Conservation (phyloP, 2,329 filamentous ascomycete genomes). For the Microdochium trichocladiopsis region DNA sequence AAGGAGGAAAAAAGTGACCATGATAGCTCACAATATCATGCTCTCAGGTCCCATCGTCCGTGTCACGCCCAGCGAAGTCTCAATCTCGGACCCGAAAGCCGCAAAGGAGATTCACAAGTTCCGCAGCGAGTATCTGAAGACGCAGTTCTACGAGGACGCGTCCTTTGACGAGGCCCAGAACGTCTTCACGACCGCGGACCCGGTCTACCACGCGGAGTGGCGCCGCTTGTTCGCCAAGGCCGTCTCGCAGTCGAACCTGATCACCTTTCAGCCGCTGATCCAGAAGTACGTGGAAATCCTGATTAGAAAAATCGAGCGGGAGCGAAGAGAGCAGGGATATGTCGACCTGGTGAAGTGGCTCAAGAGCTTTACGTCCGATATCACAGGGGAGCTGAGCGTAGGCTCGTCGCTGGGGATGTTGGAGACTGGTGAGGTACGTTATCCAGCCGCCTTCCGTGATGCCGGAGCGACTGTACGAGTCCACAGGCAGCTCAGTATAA, state of each 20-base stretch:
- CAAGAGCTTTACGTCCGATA: conserved; percentile 40
- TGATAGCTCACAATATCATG: no score
- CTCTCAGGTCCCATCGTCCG: conserved; percentile 20
- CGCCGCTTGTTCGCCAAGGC: conserved; percentile 33
- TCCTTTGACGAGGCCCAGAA: conserved; percentile 11
- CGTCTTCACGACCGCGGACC: conserved; percentile 32
- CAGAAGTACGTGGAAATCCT: conserved; percentile 26
- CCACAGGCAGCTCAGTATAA: no score
- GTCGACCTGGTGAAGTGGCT: conserved; percentile 43
- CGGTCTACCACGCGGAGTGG: conserved; percentile 27
- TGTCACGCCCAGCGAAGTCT: conserved; percentile 14
- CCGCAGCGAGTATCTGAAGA: conserved; percentile 20
- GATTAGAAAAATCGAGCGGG: conserved; percentile 34
- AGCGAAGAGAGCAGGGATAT: conserved; percentile 26
- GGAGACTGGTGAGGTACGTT: conserved; percentile 35
- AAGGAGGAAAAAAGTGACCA: no score
- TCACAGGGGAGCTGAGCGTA: conserved; percentile 41
- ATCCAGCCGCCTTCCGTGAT: neutral
- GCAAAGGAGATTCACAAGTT: conserved; percentile 17
- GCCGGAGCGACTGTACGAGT: no score
- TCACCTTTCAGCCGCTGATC: conserved; percentile 22
- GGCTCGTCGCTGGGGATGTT: conserved; percentile 42
- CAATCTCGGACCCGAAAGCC: conserved; percentile 12
- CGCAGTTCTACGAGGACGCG: conserved; percentile 12
- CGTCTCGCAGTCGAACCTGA: conserved; percentile 28